phyloP scores from a whole-genome alignment of 2,329 filamentous ascomycete species.

The Fusarium tjaetaba region DNA sequence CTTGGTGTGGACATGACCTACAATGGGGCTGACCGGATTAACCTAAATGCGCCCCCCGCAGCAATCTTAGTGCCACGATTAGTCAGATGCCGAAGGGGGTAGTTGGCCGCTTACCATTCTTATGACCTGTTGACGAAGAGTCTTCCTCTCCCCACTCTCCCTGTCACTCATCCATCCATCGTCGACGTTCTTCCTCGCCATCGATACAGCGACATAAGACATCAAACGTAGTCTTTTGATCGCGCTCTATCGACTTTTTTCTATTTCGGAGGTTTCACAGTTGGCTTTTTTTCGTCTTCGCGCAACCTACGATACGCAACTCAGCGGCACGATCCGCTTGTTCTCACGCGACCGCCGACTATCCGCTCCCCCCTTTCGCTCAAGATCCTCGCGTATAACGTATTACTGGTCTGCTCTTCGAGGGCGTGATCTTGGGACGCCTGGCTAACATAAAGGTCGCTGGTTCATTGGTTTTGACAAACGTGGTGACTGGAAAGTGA shows the following conservation, averaged over 20 bases:
- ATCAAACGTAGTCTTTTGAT: constrained; percentile 12
- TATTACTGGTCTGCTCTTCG: constrained; percentile 39
- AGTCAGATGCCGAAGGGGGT: constrained; percentile 21
- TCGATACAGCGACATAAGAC: constrained; percentile 28
- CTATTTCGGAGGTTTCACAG: background rate
- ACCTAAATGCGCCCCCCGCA: background rate
- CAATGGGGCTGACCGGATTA: constrained; percentile 20
- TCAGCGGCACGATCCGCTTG: constrained; percentile 10
- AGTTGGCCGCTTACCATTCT: constrained; percentile 11
- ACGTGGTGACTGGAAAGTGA: constrained; percentile 50
- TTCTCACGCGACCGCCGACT: constrained; percentile 19
- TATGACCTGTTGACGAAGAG: constrained; percentile 23
- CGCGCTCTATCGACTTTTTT: background rate
- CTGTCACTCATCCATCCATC: constrained; percentile 29
- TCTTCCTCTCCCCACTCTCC: constrained; percentile 36
- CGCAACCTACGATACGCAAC: constrained; percentile 1
- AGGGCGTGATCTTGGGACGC: constrained; percentile 37
- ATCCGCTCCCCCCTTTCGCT: constrained; percentile 4
- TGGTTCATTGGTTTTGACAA: constrained; percentile 45
- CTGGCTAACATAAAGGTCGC: constrained; percentile 45
- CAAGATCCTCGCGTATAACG: constrained; percentile 7
- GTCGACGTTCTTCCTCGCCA: constrained; percentile 20
- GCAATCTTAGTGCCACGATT: constrained; percentile 4
- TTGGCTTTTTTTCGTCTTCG: background rate
- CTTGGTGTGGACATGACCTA: background rate